phyloP scores from a whole-genome alignment of 768 basidiomycete genomes.

The Nevesoporus exiguus region DNA sequence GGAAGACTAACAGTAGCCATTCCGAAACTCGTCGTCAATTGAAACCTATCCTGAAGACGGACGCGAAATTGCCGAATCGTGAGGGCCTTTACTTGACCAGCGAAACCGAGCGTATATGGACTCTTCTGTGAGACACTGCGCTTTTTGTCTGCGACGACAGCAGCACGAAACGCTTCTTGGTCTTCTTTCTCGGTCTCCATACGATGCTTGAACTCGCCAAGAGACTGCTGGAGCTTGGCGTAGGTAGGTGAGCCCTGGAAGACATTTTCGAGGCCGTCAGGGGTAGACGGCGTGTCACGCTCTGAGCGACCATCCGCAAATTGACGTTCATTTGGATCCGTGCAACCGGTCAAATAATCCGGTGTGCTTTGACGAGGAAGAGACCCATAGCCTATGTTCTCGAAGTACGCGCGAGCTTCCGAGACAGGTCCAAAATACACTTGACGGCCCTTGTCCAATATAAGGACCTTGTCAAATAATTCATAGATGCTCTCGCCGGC shows the following conservation, averaged over 20 bases:
- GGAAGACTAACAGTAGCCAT: constrained; percentile 51
- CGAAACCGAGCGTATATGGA: constrained; percentile 80
- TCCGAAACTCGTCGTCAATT: constrained; percentile 66
- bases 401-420: constrained; percentile 77
- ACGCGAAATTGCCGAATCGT: constrained; percentile 71
- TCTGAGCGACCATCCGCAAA: constrained; percentile 61
- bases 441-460: constrained; percentile 77
- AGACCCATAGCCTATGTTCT: constrained; percentile 65
- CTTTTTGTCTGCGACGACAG: constrained; percentile 75
- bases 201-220: constrained; percentile 51
- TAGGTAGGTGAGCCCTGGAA: constrained; percentile 51
- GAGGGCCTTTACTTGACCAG: constrained; percentile 68
- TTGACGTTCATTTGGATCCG: constrained; percentile 83
- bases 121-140: constrained; percentile 72
- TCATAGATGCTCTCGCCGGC: constrained; percentile 77
- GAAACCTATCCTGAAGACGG: constrained; percentile 73
- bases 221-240: constrained; percentile 40
- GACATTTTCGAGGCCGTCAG: constrained; percentile 62
- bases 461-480: constrained; percentile 83
- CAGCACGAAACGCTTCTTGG: constrained; percentile 73
- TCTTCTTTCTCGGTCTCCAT: constrained; percentile 63
- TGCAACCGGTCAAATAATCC: constrained; percentile 81
- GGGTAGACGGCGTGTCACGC: constrained; percentile 56
- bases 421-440: constrained; percentile 76
- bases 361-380: constrained; percentile 82